phyloP scores from a whole-genome alignment of 208 protist species.

The Strigomonas galati region DNA sequence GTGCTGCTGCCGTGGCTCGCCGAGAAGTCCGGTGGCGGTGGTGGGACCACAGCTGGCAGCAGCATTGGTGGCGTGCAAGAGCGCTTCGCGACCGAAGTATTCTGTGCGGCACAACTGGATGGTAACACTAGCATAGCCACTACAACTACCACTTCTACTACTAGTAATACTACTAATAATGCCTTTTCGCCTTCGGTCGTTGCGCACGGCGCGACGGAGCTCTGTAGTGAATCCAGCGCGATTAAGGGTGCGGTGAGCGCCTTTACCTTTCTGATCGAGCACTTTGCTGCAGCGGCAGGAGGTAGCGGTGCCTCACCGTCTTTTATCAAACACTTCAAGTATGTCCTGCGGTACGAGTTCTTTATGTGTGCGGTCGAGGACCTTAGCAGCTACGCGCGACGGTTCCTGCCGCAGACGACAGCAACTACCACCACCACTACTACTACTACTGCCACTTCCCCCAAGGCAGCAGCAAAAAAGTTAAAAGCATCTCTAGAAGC shows the following conservation, averaged over 20 bases:
- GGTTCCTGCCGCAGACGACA: conserved; percentile 23
- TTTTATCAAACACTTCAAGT: conserved; percentile 58
- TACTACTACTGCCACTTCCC: background rate
- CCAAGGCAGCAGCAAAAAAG: conserved; percentile 11
- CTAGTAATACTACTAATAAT: background rate
- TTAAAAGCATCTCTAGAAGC: conserved; percentile 17
- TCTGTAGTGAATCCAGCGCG: conserved; percentile 38
- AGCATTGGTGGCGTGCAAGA: conserved; percentile 1
- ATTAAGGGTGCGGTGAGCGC: conserved; percentile 51
- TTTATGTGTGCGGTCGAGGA: conserved; percentile 60
- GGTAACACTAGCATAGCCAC: too few species aligned
- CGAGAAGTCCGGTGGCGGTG: background rate
- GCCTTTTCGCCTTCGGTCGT: conserved; percentile 27
- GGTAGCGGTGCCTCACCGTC: background rate
- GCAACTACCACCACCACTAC: background rate
- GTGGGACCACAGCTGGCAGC: background rate
- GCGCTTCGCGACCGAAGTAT: conserved; percentile 41
- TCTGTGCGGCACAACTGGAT: conserved; percentile 16
- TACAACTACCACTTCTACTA: too few species aligned
- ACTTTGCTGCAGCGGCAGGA: conserved; percentile 22
- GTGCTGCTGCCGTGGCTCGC: conserved; percentile 75
- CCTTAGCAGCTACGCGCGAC: conserved; percentile 29
- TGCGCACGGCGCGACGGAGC: conserved; percentile 25
- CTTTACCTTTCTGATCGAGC: conserved; percentile 53
- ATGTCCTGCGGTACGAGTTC: conserved; percentile 71